These are phyloP conservation scores for Mortierella sp. DNA, from an alignment of 371 early-diverging fungal species.

Conservation along the genomic window DNA sequence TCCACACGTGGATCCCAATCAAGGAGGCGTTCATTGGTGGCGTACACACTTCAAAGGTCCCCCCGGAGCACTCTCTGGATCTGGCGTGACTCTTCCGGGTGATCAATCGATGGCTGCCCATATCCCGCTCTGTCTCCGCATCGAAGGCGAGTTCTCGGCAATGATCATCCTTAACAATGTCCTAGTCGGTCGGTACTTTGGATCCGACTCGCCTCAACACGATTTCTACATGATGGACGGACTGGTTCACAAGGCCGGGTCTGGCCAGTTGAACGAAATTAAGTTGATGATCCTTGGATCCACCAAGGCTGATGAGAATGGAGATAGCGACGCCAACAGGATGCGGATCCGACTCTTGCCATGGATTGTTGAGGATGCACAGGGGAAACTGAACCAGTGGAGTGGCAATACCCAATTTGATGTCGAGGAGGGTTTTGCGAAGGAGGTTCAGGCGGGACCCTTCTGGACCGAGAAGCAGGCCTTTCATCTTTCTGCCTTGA, in stretches of 20 bases:
- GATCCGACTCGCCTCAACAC: conserved; percentile 81
- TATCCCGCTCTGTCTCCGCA: conserved; percentile 75
- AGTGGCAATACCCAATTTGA: conserved; percentile 39
- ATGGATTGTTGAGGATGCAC: conserved; percentile 48
- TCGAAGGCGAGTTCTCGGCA: conserved; percentile 76
- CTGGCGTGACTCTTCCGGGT: not conserved
- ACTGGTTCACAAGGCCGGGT: conserved; percentile 56
- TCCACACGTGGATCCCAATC: conserved; percentile 37
- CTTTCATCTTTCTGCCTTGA: not conserved
- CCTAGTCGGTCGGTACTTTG: conserved; percentile 80
- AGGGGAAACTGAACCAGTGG: conserved; percentile 34
- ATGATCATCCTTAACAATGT: conserved; percentile 74
- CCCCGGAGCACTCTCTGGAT: conserved; percentile 14
- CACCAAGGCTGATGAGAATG: conserved; percentile 8
- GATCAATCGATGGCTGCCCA: conserved; percentile 15
- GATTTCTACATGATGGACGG: conserved; percentile 82
- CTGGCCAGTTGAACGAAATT: conserved; percentile 34
- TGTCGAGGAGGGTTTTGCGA: conserved; percentile 5
- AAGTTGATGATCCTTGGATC: conserved; percentile 46
- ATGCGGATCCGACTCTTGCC: conserved; percentile 24
- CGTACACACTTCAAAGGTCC: conserved; percentile 54
- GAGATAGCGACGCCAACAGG: not conserved
- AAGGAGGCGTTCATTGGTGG: conserved; percentile 56
- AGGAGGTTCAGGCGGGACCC: conserved; percentile 19
- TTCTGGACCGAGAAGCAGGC: conserved; percentile 43